Conservation (phyloP, 1,139 yeast species). For the Keqinozyma sinolaborantium region DNA sequence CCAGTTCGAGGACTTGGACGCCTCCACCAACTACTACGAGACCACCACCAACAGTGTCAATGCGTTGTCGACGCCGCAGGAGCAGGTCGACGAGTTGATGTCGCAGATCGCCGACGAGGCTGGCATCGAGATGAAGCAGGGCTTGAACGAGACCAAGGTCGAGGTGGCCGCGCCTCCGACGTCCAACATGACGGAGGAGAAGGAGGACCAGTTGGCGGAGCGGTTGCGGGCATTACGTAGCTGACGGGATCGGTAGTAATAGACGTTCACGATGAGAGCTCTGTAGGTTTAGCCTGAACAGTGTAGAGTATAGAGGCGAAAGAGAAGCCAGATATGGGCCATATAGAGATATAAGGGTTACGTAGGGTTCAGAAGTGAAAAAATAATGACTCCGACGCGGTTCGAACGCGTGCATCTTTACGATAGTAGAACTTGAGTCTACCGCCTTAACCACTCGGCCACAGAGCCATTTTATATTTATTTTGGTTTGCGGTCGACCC, state of each 20-base stretch:
- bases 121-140: slow-evolving; percentile 88
- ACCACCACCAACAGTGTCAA: slow-evolving; percentile 84
- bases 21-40: slow-evolving; percentile 90
- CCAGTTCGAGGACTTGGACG: slow-evolving; percentile 95
- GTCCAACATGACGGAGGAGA: slow-evolving; percentile 54
- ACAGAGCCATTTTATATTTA: too few relatives aligned
- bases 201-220: slow-evolving; percentile 85
- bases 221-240: slow-evolving; percentile 71
- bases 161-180: slow-evolving; percentile 43
- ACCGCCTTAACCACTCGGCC: too few relatives aligned
- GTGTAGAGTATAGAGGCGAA: too few relatives aligned
- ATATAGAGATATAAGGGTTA: too few relatives aligned
- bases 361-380: too few relatives aligned
- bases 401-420: too few relatives aligned
- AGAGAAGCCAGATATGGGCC: too few relatives aligned
- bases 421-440: too few relatives aligned
- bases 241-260: slow-evolving; percentile 6
- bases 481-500: too few relatives aligned
- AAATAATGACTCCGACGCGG: too few relatives aligned
- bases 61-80: slow-evolving; percentile 90
- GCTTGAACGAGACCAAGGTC: slow-evolving; percentile 55
- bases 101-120: slow-evolving; percentile 97
- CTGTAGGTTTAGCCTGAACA: too few relatives aligned
- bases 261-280: too few relatives aligned
- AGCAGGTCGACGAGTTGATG: slow-evolving; percentile 89